Evolutionary conservation across 108 stramenopile genomes (phyloP).

Genomic region (Chaetoceros muelleri): DNA sequence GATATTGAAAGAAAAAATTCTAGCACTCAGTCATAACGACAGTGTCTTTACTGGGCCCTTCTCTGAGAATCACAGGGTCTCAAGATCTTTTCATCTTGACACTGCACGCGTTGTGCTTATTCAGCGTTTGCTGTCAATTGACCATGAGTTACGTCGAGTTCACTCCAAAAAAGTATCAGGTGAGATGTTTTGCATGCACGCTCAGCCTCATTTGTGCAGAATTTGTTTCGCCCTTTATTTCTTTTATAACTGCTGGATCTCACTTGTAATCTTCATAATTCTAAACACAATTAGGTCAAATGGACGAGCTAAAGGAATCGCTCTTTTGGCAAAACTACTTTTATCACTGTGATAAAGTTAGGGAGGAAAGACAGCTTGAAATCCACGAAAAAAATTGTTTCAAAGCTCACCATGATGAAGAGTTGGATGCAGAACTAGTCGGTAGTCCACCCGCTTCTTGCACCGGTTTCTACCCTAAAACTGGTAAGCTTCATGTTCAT

Average conservation of each 20-base stretch:
- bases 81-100: constrained; percentile 15
- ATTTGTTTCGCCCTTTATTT: not conserved
- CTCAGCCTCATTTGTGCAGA: not conserved
- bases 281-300: constrained; percentile 1
- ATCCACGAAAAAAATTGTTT: not conserved
- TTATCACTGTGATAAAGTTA: constrained; percentile 26
- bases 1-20: constrained; percentile 19
- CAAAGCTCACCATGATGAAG: not conserved
- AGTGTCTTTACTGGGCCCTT: constrained; percentile 24
- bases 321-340: constrained; percentile 57
- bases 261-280: not conserved
- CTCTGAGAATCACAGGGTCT: constrained; percentile 2
- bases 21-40: constrained; percentile 16
- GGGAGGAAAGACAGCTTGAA: constrained; percentile 8
- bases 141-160: constrained; percentile 19
- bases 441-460: not conserved
- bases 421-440: not conserved
- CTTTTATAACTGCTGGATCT: too few species aligned
- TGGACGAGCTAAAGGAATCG: constrained; percentile 14
- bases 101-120: constrained; percentile 30
- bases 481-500: too few species aligned
- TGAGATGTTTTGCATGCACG: not conserved
- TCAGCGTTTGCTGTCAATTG: constrained; percentile 29
- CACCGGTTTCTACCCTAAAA: not conserved
- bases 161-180: not conserved